Conservation (phyloP, 2,329 filamentous ascomycete genomes). For the Aspergillus unguis region DNA sequence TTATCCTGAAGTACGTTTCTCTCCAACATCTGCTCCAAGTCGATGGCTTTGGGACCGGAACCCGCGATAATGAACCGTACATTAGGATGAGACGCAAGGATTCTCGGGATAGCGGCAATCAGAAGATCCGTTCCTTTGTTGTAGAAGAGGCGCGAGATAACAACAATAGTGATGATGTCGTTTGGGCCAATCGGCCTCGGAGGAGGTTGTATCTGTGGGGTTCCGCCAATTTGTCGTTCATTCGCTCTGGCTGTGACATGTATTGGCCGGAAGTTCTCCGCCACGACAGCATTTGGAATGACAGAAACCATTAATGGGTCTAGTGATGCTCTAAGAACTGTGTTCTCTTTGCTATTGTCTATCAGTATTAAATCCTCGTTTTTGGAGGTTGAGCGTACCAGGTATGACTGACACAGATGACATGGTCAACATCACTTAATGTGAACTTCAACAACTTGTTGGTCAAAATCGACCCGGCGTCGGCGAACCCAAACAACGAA, state of each 20-base stretch:
- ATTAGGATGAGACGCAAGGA: conserved; percentile 83
- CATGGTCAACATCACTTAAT: conserved; percentile 94
- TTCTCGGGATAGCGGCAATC: conserved; percentile 92
- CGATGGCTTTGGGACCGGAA: conserved; percentile 92
- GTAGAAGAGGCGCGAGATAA: conserved; percentile 95
- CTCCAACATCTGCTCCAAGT: conserved; percentile 97
- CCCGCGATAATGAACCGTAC: conserved; percentile 97
- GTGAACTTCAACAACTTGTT: conserved; percentile 98
- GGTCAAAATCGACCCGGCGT: conserved; percentile 90
- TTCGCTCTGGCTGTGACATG: conserved; percentile 47
- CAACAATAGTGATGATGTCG: conserved; percentile 91
- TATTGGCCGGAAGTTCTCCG: conserved; percentile 85
- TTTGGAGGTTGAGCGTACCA: conserved; percentile 58
- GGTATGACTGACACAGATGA: conserved; percentile 97
- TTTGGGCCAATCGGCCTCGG: conserved; percentile 71
- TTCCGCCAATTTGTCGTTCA: conserved; percentile 22
- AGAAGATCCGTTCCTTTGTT: conserved; percentile 97
- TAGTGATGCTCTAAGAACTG: conserved; percentile 85
- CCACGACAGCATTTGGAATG: conserved; percentile 95
- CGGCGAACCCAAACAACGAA: conserved; percentile 94
- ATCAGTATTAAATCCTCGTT: background rate
- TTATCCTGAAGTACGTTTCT: conserved; percentile 89
- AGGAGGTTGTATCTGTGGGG: conserved; percentile 46
- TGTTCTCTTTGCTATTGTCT: conserved; percentile 82
- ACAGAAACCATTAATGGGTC: conserved; percentile 97